Conservation (phyloP, 2,329 filamentous ascomycete genomes). For the Stachybotrys elegans region DNA sequence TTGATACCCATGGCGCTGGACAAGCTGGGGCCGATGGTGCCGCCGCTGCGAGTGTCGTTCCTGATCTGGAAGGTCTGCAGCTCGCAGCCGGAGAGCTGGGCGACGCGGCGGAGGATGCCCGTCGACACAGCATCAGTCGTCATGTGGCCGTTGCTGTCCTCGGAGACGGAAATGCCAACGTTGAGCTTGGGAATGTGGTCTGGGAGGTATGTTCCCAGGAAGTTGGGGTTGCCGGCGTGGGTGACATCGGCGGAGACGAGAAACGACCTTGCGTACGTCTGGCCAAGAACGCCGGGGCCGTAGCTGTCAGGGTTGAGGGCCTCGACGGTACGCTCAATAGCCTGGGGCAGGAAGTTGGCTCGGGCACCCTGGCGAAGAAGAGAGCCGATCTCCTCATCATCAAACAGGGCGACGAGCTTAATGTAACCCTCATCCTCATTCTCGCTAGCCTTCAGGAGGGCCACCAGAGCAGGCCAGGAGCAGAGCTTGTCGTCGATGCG, state of each 20-base stretch:
- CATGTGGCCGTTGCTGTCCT: constrained; percentile 91
- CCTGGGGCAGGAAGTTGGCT: constrained; percentile 79
- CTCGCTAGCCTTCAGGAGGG: constrained; percentile 64
- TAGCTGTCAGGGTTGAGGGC: constrained; percentile 48
- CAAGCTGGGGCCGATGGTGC: constrained; percentile 92
- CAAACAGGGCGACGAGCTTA: constrained; percentile 90
- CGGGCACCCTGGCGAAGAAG: constrained; percentile 83
- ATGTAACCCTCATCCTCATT: constrained; percentile 60
- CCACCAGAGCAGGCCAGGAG: constrained; percentile 85
- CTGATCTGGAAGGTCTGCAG: constrained; percentile 92
- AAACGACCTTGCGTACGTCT: constrained; percentile 89
- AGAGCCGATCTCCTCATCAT: constrained; percentile 94
- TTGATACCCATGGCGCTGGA: constrained; percentile 75
- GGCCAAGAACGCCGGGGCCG: constrained; percentile 61
- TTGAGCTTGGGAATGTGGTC: constrained; percentile 87
- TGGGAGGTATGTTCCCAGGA: constrained; percentile 74
- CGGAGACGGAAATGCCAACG: constrained; percentile 73
- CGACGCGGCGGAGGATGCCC: constrained; percentile 72
- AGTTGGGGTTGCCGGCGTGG: constrained; percentile 94
- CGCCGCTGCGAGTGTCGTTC: constrained; percentile 84
- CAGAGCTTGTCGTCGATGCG: constrained; percentile 98
- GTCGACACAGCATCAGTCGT: constrained; percentile 87
- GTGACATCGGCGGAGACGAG: constrained; percentile 89
- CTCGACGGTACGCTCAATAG: constrained; percentile 78
- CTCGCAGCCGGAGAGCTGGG: constrained; percentile 64